phyloP scores from a whole-genome alignment of 2,329 filamentous ascomycete species.

The Paraphaeosphaeria minitans region DNA sequence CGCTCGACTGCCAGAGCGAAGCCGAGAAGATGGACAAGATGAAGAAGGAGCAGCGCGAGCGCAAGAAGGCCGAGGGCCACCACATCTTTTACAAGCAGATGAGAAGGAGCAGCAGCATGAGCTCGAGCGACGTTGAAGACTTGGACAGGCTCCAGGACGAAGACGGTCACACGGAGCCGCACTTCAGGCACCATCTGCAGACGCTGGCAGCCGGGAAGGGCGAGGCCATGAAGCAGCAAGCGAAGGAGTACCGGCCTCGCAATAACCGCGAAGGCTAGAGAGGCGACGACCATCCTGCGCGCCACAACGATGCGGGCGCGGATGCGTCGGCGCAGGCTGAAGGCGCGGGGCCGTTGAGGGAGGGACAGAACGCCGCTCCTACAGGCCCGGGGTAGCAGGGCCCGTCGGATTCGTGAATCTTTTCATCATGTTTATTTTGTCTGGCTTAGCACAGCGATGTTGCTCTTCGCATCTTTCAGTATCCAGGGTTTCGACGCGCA shows the following conservation, averaged over 20 bases:
- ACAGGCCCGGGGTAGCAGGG: background rate
- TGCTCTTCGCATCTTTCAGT: background rate
- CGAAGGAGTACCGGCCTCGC: slow-evolving; percentile 30
- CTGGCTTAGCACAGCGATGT: background rate
- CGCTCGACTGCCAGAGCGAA: slow-evolving; percentile 74
- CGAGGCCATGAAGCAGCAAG: slow-evolving; percentile 30
- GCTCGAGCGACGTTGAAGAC: slow-evolving; percentile 63
- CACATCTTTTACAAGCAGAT: slow-evolving; percentile 61
- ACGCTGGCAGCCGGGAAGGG: slow-evolving; percentile 30
- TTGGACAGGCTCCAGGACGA: slow-evolving; percentile 50
- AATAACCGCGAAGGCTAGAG: slow-evolving; percentile 34
- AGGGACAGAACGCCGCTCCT: slow-evolving; percentile 8
- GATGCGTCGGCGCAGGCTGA: slow-evolving; percentile 14
- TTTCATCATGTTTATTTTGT: background rate
- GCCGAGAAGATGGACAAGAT: slow-evolving; percentile 73
- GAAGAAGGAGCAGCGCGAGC: slow-evolving; percentile 75
- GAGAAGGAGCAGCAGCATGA: slow-evolving; percentile 53
- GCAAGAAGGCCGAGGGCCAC: slow-evolving; percentile 69
- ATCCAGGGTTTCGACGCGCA: background rate
- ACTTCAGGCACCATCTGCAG: slow-evolving; percentile 38
- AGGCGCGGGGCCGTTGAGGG: slow-evolving; percentile 8
- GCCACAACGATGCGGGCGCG: slow-evolving; percentile 23
- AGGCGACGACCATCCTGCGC: slow-evolving; percentile 20
- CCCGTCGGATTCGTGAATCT: background rate
- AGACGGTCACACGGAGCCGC: slow-evolving; percentile 27